Evolutionary conservation across 495 filamentous ascomycete species (phyloP).

Genomic region (Aspergillus baeticus): DNA sequence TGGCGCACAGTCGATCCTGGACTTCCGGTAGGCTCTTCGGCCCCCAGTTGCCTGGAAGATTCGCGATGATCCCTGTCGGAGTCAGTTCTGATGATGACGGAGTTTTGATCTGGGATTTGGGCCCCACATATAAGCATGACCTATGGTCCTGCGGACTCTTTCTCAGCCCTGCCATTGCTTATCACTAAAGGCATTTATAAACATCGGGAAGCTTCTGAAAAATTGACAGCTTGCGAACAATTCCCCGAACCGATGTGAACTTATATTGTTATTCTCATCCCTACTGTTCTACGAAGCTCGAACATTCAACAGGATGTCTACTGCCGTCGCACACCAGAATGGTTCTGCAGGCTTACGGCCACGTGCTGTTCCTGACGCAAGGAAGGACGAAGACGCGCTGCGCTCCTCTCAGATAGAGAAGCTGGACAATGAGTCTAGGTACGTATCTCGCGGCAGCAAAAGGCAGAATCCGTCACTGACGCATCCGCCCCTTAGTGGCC

Average conservation of each 20-base stretch:
- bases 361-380: conserved; percentile 27
- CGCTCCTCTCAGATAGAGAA: conserved; percentile 26
- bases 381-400: conserved; percentile 26
- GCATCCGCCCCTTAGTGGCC: conserved; percentile 58
- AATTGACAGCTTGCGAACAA: neutral
- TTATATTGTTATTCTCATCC: neutral
- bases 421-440: conserved; percentile 32
- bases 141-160: neutral
- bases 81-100: conserved; percentile 7
- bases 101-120: neutral
- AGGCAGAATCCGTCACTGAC: neutral
- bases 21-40: neutral
- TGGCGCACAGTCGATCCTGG: conserved; percentile 2
- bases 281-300: neutral
- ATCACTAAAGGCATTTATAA: conserved; percentile 1
- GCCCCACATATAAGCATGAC: neutral
- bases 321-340: conserved; percentile 29
- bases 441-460: neutral
- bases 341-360: conserved; percentile 31
- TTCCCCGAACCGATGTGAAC: conserved; percentile 7
- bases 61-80: conserved; percentile 3
- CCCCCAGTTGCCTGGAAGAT: neutral
- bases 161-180: neutral
- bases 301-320: conserved; percentile 30
- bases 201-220: neutral